Base-by-base conservation (phyloP, 2,329 filamentous ascomycete species). In the Tetracladium maxilliforme region DNA sequence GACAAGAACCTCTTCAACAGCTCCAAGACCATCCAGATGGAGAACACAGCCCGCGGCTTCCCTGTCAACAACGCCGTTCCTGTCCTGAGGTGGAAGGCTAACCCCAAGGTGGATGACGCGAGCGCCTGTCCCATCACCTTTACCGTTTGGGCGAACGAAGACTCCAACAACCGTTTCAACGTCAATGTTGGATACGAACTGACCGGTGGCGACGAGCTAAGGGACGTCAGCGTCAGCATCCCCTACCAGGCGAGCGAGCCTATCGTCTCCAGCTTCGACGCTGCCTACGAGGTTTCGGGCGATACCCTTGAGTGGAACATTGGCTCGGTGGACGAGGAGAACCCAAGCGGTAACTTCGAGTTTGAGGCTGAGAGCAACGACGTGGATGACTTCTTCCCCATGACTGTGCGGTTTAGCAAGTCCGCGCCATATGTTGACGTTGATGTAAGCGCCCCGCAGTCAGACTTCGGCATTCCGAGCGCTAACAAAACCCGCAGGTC, bases 301-400 rank as follows among this genome's bases (percentile, higher is more conserved):
- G 87, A 95, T 48, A 82, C 74, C 47, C 54, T 98, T 29, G 87
- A 95, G 48, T 98, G 90, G 90, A 79, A 76, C 21, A 80, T 98
- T 40, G 87, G 90, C 32, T 68, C 71, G 5, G 74, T 95, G 20
- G 79, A 86, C 42, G 75, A 83, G 25, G 75, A 76, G 30, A 93
- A 90, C 47, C 56, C 74, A 11, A 84, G 63, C 20, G 90, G 90
- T 11, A 77, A 80, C 23, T 95, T 98, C 43, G 90, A 98, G 49
- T 95, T 98, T 38, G 90, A 95, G 52, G 83, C 84, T 2, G 73
- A 81, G 48, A 81, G 81, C 8, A 70, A 73, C 28, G 81, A 86
- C 37, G 90, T 95, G 47, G 76, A 82, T 29, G 86, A 94, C 41
- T 95, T 95, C 59, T 98, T 98, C 72, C 90, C 90, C 2, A 95